Evolutionary conservation across 2,329 filamentous ascomycete genomes (phyloP).

Genomic region (Teratosphaeria epicoccoides): DNA sequence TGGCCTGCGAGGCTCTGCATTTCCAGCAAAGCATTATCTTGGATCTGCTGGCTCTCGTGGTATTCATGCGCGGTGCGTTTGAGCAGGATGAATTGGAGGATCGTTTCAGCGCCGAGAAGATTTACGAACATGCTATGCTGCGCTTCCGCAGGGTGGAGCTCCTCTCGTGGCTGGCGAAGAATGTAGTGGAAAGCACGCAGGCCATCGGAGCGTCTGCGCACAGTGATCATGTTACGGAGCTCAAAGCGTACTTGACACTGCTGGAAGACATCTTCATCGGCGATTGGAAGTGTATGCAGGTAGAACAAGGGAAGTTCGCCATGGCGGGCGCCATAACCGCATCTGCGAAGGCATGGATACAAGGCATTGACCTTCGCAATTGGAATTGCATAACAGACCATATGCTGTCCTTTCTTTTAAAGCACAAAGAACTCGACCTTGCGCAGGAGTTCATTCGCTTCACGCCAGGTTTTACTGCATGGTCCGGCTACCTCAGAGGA

Average conservation of each 20-base stretch:
- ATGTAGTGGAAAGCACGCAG: conserved; percentile 6
- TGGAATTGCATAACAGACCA: conserved; percentile 30
- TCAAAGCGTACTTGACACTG: conserved; percentile 20
- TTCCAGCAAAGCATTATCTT: conserved; percentile 65
- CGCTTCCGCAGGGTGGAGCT: conserved; percentile 65
- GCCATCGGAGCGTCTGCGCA: conserved; percentile 1
- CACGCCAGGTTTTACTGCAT: conserved; percentile 39
- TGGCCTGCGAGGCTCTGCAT: conserved; percentile 67
- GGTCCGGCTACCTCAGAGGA: conserved; percentile 70
- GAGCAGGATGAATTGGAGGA: conserved; percentile 59
- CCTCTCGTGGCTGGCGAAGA: conserved; percentile 52
- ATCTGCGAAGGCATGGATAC: conserved; percentile 38
- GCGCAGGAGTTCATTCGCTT: conserved; percentile 58
- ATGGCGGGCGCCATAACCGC: conserved; percentile 30
- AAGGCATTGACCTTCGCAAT: conserved; percentile 28
- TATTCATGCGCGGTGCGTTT: conserved; percentile 77
- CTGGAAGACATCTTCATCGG: conserved; percentile 32
- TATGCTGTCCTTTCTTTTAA: conserved; percentile 35
- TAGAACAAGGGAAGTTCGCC: conserved; percentile 5
- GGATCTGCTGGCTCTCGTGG: conserved; percentile 69
- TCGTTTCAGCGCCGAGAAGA: conserved; percentile 50
- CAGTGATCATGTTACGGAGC: conserved; percentile 3
- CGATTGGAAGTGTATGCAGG: conserved; percentile 25
- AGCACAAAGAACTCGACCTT: conserved; percentile 35
- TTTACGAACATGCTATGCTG: conserved; percentile 55